Conservation (phyloP, 129 eudicot species). For the Pittosporum tobira region DNA sequence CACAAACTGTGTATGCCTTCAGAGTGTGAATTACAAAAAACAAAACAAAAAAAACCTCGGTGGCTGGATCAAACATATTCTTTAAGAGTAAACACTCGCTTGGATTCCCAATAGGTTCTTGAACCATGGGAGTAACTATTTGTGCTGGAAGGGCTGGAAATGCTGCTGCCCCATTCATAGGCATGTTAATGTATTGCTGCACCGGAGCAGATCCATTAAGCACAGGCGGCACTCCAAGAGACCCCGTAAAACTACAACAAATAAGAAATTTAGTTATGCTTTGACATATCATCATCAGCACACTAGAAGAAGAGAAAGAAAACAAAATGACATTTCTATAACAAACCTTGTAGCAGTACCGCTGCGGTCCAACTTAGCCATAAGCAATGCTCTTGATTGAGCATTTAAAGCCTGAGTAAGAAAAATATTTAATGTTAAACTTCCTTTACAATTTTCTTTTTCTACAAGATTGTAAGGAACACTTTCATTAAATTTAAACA, state of each 20-base stretch:
- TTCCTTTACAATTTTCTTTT: background rate
- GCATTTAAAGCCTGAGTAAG: constrained; percentile 75
- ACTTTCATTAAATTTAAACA: background rate
- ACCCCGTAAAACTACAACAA: constrained; percentile 62
- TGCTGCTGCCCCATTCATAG: constrained; percentile 34
- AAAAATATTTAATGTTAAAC: background rate
- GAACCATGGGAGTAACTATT: constrained; percentile 36
- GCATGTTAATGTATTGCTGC: constrained; percentile 43
- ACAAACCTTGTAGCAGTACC: constrained; percentile 80
- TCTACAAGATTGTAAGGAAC: background rate
- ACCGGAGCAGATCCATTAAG: constrained; percentile 56
- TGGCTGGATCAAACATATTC: constrained; percentile 89
- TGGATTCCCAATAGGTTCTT: constrained; percentile 83
- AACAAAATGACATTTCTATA: background rate
- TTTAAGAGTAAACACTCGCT: constrained; percentile 87
- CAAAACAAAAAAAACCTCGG: constrained; percentile 45
- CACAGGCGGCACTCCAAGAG: constrained; percentile 58
- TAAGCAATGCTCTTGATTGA: constrained; percentile 89
- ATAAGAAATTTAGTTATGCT: constrained; percentile 8
- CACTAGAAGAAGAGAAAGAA: background rate
- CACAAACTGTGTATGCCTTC: background rate
- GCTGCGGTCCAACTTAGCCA: constrained; percentile 92
- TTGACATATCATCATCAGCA: background rate
- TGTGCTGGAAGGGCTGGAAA: constrained; percentile 47
- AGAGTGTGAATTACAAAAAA: background rate